Conservation (phyloP, 176 grass and related monocot genomes). For the Microstegium vimineum region DNA sequence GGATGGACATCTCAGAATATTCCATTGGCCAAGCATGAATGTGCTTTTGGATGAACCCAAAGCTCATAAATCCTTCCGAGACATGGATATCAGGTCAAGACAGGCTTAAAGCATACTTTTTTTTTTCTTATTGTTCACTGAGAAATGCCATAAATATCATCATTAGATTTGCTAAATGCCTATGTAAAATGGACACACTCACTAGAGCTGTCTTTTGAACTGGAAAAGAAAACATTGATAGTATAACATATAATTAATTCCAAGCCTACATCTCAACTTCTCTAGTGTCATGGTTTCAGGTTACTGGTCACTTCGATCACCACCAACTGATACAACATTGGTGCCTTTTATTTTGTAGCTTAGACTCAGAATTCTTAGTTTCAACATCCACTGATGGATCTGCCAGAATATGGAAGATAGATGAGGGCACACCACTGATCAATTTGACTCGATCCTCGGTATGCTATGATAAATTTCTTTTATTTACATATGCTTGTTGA, state of each 20-base stretch:
- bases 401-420: constrained; percentile 97
- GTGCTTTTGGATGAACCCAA: constrained; percentile 93
- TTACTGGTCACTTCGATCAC: not conserved
- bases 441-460: constrained; percentile 80
- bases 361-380: constrained; percentile 97
- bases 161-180: constrained; percentile 1
- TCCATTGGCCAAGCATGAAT: constrained; percentile 86
- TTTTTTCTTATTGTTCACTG: not conserved
- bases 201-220: constrained; percentile 2
- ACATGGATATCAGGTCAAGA: constrained; percentile 97
- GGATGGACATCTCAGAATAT: constrained; percentile 95
- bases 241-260: not conserved
- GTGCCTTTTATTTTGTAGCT: constrained; percentile 52
- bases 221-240: not conserved
- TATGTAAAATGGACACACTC: constrained; percentile 19
- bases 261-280: not conserved
- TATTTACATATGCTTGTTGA: constrained; percentile 9
- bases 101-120: not conserved
- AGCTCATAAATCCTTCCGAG: constrained; percentile 86
- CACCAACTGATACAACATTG: constrained; percentile 8
- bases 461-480: constrained; percentile 12
- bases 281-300: not conserved
- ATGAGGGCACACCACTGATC: constrained; percentile 66
- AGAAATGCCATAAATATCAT: not conserved
- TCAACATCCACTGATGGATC: constrained; percentile 92